Evolutionary conservation across 139 green algal genomes (phyloP).

Genomic region (Chlamydomonas schloesseri): DNA sequence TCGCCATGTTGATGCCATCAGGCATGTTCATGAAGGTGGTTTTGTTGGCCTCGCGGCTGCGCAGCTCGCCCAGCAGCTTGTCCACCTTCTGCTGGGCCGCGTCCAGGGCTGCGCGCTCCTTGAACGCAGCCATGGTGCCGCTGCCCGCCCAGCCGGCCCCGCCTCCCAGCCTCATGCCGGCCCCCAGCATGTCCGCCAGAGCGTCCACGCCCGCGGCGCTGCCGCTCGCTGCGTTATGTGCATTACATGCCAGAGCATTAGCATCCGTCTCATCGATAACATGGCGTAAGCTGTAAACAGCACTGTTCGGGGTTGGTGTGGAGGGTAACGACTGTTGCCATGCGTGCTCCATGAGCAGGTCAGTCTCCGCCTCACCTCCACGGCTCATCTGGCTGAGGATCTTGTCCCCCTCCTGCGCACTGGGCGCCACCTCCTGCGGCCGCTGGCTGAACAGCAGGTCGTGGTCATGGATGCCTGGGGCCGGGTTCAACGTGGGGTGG

Average conservation of each 20-base stretch:
- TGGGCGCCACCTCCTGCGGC: constrained; percentile 34
- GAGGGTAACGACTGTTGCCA: no score
- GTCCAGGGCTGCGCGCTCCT: neutral
- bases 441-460: constrained; percentile 84
- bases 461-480: constrained; percentile 83
- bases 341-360: no score
- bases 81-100: neutral
- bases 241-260: no score
- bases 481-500: neutral
- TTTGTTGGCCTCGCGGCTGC: neutral
- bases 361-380: no score
- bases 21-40: constrained; percentile 15
- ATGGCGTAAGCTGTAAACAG: no score
- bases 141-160: neutral
- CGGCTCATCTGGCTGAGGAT: neutral
- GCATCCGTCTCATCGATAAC: no score
- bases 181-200: neutral
- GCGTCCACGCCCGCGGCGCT: neutral
- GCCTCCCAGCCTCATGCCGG: neutral
- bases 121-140: neutral
- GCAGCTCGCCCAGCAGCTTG: constrained; percentile 28
- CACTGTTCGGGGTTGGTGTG: no score
- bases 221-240: no score
- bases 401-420: constrained; percentile 12
- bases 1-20: constrained; percentile 63